Conservation (phyloP, 139 green algal species). For the Chara braunii region DNA sequence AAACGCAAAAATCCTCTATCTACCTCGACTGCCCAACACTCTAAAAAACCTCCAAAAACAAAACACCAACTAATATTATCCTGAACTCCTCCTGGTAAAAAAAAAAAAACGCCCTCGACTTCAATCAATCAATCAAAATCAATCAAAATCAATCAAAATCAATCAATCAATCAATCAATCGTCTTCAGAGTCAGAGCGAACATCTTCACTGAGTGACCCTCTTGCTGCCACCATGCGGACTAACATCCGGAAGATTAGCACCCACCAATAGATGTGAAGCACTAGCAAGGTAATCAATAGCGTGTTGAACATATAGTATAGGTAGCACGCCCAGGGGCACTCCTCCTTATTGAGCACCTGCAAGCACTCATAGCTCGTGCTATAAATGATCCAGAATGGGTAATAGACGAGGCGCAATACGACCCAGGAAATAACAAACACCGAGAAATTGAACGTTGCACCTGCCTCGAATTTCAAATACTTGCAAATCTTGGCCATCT, state of each 20-base stretch:
- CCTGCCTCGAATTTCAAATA: constrained; percentile 48
- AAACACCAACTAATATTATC: too few relatives aligned
- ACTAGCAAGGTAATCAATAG: constrained; percentile 35
- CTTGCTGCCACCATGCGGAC: not conserved
- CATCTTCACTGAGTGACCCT: not conserved
- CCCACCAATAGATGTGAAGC: constrained; percentile 70
- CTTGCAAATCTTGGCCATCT: constrained; percentile 62
- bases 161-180: too few relatives aligned
- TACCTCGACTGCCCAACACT: too few relatives aligned
- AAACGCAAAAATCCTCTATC: too few relatives aligned
- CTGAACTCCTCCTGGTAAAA: too few relatives aligned
- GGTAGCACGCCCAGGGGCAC: not conserved
- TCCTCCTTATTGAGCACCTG: constrained; percentile 19
- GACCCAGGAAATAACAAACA: constrained; percentile 55
- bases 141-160: too few relatives aligned
- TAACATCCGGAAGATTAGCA: constrained; percentile 49
- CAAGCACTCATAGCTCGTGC: constrained; percentile 30
- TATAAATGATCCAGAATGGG: constrained; percentile 50
- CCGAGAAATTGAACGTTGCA: constrained; percentile 43
- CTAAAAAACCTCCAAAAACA: too few relatives aligned
- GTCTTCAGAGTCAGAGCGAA: constrained; percentile 5
- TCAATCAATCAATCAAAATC: too few relatives aligned
- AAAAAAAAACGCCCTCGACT: too few relatives aligned
- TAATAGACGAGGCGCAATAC: constrained; percentile 52
- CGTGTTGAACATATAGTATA: constrained; percentile 38